Evolutionary conservation across 345 rosid genomes (phyloP), one percentile per base, ranked within the genome.

Genomic region (Odontarrhena argentea): DNA sequence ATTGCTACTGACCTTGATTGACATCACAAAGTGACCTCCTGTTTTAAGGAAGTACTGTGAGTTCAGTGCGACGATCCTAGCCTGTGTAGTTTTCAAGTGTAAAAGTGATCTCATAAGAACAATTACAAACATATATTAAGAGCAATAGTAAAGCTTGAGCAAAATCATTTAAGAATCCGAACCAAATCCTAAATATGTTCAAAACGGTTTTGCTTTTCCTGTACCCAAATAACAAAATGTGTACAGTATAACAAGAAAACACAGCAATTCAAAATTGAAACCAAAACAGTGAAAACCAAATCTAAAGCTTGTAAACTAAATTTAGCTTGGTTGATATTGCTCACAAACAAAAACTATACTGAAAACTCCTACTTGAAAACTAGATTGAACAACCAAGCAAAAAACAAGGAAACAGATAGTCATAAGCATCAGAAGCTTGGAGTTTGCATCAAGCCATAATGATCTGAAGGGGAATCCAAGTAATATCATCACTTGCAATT

Each of bases 1-100:
- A 32, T 5, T 32, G 7, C 6, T 32, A 70, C 85, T 22, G 49
- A 93, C 97, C 98, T 93, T 86, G 43, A 93, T 90, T 28, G 97
- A 93, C 54, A 90, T 88, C 32, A 93, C 96, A 75, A 87, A 93
- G 75, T 93, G 96, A 10, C 98, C 97, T 37, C 96, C 97, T 34
- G 98, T 67, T 76, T 93, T 93, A 68, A 92, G 84, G 38, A 87
- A 92, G 65, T 77, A 90, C 2, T 92, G 84, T 3, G 87, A 94
- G 75, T 88, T 93, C 75, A 93, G 79, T 1, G 96, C 97, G 68
- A 93, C 55, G 70, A 90, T 93, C 78, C 98, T 88, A 4, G 97
- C 97, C 96, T 90, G 92, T 13, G 34, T 0, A 14, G 26, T 4
- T 74, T 60, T 47, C 0, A 3, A 61, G 35, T 14, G 26, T 13